These are phyloP conservation scores for Rhodotorula sp. DNA, from an alignment of 1,284 basidiomycete genomes.

Conservation along the genomic window DNA sequence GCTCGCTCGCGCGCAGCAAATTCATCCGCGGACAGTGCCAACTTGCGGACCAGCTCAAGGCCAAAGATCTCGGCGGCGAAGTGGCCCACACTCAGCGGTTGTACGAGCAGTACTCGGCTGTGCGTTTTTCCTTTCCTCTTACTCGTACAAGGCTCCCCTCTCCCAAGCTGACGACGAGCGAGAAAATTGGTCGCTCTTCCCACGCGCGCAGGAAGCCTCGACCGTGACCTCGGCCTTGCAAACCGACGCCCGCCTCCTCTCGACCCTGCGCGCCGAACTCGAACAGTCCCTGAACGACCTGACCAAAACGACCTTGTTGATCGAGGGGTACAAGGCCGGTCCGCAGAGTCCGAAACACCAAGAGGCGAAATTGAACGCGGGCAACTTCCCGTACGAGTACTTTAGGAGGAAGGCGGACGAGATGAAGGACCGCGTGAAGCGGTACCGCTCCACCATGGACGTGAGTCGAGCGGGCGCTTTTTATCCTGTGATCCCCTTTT, in stretches of 20 bases:
- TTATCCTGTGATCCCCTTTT: too few species aligned
- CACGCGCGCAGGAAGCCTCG: conserved; percentile 32
- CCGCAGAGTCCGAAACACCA: conserved; percentile 59
- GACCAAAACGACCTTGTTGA: conserved; percentile 66
- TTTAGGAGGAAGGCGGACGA: conserved; percentile 69
- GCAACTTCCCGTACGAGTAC: conserved; percentile 83
- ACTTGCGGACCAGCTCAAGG: conserved; percentile 71
- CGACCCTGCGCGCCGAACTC: conserved; percentile 33
- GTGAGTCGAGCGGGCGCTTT: conserved; percentile 51
- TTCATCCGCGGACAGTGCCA: conserved; percentile 73
- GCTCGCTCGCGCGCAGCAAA: conserved; percentile 53
- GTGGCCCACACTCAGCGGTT: conserved; percentile 68
- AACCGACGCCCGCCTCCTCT: conserved; percentile 25
- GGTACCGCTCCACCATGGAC: conserved; percentile 77
- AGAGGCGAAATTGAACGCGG: conserved; percentile 66
- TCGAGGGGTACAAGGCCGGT: conserved; percentile 61
- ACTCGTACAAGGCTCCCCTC: background rate
- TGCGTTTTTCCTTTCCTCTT: conserved; percentile 50
- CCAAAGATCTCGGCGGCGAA: conserved; percentile 70
- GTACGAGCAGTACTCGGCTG: conserved; percentile 63
- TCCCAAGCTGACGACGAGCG: background rate
- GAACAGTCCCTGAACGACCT: conserved; percentile 50
- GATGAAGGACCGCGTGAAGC: conserved; percentile 66
- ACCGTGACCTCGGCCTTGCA: conserved; percentile 26
- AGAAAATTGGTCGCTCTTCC: background rate